Conservation (phyloP, 78 protist genomes). For the Protostelium mycophagum region DNA sequence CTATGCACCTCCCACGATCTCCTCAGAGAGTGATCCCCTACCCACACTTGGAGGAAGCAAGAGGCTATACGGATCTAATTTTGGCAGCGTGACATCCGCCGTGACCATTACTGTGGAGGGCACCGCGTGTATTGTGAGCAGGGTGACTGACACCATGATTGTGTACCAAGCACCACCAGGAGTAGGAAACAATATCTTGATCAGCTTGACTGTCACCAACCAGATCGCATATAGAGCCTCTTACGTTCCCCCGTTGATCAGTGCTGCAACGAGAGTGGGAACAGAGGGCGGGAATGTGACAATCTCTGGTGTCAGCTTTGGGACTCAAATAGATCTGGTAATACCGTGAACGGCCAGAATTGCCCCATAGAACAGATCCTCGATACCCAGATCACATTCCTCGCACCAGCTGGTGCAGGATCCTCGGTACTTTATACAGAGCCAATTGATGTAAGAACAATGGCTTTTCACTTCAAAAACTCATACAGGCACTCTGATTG, state of each 20-base stretch:
- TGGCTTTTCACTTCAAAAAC: too few relatives aligned
- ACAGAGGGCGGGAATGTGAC: not conserved
- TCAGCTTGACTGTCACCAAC: conserved; percentile 10
- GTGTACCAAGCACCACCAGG: not conserved
- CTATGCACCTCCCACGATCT: conserved; percentile 17
- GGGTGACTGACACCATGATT: not conserved
- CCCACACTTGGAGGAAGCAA: not conserved
- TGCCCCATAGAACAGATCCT: too few relatives aligned
- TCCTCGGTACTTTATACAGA: too few relatives aligned
- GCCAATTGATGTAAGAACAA: too few relatives aligned
- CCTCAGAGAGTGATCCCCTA: not conserved
- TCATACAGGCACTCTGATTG: too few relatives aligned
- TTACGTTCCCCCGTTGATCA: not conserved
- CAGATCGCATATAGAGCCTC: too few relatives aligned
- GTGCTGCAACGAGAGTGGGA: not conserved
- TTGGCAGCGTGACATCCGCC: not conserved
- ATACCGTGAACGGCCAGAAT: too few relatives aligned
- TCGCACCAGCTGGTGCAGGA: too few relatives aligned
- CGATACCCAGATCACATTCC: too few relatives aligned
- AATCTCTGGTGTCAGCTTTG: not conserved
- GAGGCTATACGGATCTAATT: not conserved
- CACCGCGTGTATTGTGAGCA: not conserved
- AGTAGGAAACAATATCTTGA: not conserved
- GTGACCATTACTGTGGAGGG: not conserved
- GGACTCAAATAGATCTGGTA: too few relatives aligned